Percentiles rank a stretch among this genome's conserved stretches.
Conservation (phyloP, 306 rosid genomes). For the Quercus mongolica region DNA sequence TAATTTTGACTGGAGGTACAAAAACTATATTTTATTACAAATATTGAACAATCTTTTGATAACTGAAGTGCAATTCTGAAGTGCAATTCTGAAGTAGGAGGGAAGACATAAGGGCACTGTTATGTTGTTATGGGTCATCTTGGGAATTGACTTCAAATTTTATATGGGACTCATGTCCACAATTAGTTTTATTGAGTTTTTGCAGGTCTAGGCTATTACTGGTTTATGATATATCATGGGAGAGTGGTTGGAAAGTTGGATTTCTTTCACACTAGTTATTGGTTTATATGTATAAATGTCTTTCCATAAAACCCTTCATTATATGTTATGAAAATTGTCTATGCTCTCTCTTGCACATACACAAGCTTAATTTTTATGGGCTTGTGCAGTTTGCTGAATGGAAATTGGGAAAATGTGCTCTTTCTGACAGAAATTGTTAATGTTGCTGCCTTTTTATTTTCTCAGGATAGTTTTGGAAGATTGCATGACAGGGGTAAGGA, state of each 20-base stretch:
- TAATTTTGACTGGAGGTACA: background rate
- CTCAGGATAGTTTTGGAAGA: conserved; percentile 98
- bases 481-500: conserved; percentile 97
- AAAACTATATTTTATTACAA: background rate
- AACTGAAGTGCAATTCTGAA: background rate
- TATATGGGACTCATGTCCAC: background rate
- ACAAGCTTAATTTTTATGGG: background rate
- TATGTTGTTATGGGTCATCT: background rate
- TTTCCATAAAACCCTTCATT: background rate
- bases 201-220: background rate
- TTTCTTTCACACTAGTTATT: background rate
- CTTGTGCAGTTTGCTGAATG: conserved; percentile 1
- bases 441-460: conserved; percentile 14
- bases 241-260: background rate
- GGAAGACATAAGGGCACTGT: background rate
- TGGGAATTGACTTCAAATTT: background rate
- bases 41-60: background rate
- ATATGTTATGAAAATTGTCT: background rate
- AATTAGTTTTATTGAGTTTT: background rate
- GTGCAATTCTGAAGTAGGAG: background rate
- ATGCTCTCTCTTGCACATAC: background rate
- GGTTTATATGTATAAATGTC: background rate
- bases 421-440: background rate
- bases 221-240: background rate
- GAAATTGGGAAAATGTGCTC: background rate